Evolutionary conservation across 106 monocot species (phyloP).

Genomic region (Dendrobium huoshanense): DNA sequence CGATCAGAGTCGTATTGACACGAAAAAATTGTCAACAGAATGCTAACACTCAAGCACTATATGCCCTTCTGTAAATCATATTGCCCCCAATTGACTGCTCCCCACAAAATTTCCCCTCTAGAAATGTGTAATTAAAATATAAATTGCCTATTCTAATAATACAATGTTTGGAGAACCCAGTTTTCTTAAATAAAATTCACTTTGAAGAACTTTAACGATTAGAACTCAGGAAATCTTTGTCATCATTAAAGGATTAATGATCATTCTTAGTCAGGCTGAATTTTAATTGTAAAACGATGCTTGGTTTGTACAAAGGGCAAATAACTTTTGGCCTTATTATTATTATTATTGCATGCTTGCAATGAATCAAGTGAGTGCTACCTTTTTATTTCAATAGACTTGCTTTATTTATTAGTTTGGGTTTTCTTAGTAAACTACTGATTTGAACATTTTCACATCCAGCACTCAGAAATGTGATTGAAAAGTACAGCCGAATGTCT

Average conservation of each 20-base stretch:
- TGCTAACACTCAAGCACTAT: too few relatives aligned
- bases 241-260: not conserved
- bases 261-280: not conserved
- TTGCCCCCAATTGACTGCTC: too few relatives aligned
- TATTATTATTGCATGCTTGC: not conserved
- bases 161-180: too few relatives aligned
- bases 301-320: not conserved
- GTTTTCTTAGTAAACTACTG: not conserved
- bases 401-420: not conserved
- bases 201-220: too few relatives aligned
- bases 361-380: not conserved
- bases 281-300: not conserved
- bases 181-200: too few relatives aligned
- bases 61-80: too few relatives aligned
- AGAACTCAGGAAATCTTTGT: not conserved
- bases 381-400: not conserved
- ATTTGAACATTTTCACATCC: conserved; percentile 10
- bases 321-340: too few relatives aligned
- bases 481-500: conserved; percentile 36
- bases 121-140: too few relatives aligned
- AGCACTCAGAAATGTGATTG: conserved; percentile 74
- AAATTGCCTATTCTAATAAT: too few relatives aligned
- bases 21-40: too few relatives aligned
- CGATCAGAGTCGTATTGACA: too few relatives aligned
- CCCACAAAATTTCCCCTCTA: too few relatives aligned